These are phyloP conservation scores for Pulicaria dysenterica DNA, from an alignment of 129 eudicot genomes.

Conservation along the genomic window DNA sequence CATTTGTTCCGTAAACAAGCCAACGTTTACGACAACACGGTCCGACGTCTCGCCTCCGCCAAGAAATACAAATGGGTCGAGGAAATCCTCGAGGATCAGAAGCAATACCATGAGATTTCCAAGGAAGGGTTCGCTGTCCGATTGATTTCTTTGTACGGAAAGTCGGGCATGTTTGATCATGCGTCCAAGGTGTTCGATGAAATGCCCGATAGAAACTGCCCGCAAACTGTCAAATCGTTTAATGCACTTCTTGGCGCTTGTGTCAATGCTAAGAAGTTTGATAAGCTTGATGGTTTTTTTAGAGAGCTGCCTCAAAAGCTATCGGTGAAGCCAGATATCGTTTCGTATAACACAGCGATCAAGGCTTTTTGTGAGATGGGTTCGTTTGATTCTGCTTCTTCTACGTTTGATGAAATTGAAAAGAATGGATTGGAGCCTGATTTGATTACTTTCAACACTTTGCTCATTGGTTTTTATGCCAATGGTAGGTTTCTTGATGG, in stretches of 20 bases:
- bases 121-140: conserved; percentile 52
- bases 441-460: conserved; percentile 46
- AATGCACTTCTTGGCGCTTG: conserved; percentile 68
- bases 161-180: conserved; percentile 54
- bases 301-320: conserved; percentile 45
- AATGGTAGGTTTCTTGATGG: conserved; percentile 45
- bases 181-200: conserved; percentile 71
- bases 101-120: conserved; percentile 41
- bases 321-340: conserved; percentile 33
- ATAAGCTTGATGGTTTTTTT: conserved; percentile 36
- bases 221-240: conserved; percentile 44
- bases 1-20: conserved; percentile 38
- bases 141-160: conserved; percentile 50
- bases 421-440: conserved; percentile 45
- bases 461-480: conserved; percentile 42
- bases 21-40: conserved; percentile 32
- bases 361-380: conserved; percentile 54
- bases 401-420: conserved; percentile 45
- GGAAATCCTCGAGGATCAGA: conserved; percentile 58
- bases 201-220: conserved; percentile 54
- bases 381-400: conserved; percentile 35
- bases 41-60: conserved; percentile 56
- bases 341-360: conserved; percentile 54
- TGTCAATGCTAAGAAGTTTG: conserved; percentile 40
- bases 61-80: conserved; percentile 41